phyloP scores from a whole-genome alignment of 2,329 filamentous ascomycete genomes.

The Pseudocercospora macadamiae region DNA sequence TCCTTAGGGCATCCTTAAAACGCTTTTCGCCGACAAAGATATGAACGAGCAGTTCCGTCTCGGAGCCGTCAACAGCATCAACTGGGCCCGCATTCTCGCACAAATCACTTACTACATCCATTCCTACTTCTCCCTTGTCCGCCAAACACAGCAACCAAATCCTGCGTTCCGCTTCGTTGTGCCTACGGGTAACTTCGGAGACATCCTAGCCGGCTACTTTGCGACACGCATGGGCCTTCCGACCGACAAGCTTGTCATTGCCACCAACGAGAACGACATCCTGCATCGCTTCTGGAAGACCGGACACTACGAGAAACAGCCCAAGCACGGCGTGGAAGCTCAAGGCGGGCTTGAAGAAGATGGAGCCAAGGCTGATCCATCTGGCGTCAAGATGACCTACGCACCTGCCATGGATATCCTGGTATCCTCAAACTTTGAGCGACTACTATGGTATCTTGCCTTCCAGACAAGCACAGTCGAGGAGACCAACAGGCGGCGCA shows the following conservation, averaged over 20 bases:
- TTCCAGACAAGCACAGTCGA: constrained; percentile 63
- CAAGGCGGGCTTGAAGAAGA: constrained; percentile 59
- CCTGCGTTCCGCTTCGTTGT: constrained; percentile 82
- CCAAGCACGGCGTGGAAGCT: constrained; percentile 60
- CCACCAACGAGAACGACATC: constrained; percentile 98
- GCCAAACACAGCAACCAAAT: constrained; percentile 62
- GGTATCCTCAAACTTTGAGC: constrained; percentile 94
- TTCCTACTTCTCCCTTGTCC: constrained; percentile 81
- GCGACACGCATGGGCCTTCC: constrained; percentile 88
- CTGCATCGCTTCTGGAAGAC: constrained; percentile 93
- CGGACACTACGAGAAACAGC: constrained; percentile 85
- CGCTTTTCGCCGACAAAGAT: constrained; percentile 81
- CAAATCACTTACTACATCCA: constrained; percentile 98
- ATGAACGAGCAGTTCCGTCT: constrained; percentile 82
- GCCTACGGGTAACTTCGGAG: constrained; percentile 94
- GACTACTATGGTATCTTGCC: constrained; percentile 89
- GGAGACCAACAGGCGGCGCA: constrained; percentile 49
- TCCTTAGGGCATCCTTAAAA: constrained; percentile 82
- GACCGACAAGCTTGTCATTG: constrained; percentile 83
- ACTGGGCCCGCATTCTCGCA: constrained; percentile 91
- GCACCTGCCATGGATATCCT: constrained; percentile 98
- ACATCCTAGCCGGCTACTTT: constrained; percentile 92
- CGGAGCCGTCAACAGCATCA: constrained; percentile 95
- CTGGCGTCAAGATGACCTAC: constrained; percentile 85
- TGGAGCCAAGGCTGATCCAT: constrained; percentile 64